Evolutionary conservation across 225 moss, liverwort and hornwort species (phyloP), one percentile per base, ranked within the genome.

Genomic region (Pseudisothecium myosuroides): DNA sequence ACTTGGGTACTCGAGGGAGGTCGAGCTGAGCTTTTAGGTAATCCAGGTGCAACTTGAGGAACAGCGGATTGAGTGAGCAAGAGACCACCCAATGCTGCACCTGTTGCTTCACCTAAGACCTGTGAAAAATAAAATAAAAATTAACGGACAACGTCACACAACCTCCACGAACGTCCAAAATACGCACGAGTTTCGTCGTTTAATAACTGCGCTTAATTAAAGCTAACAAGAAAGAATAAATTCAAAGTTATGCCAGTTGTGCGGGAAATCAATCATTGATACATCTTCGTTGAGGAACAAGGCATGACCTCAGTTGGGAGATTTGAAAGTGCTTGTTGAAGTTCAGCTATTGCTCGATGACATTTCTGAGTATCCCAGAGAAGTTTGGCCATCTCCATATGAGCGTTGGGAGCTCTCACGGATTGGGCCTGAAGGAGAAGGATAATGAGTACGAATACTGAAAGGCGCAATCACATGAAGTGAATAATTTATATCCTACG

Each of bases 371-470:
- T 99, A 80, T 97, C 97, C 99, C 99, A 99, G 60, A 99, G 91
- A 64, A 97, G 97, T 77, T 99, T 99, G 83, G 99, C 97, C 97
- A 96, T 97, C 93, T 99, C 99, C 95, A 97, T 97, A 89, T 96
- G 97, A 83, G 97, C 97, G 93, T 99, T 96, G 62, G 95, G 95
- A 83, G 99, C 99, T 52, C 96, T 94, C 49, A 95, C 95, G 58
- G 96, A 96, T 84, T 96, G 97, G 68, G 99, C 99, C 93, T 99
- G 96, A 88, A 90, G 36, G 61, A 88, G 82, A 76, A 69, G 37
- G 68, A 68, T 59, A 86, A 89, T 81, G 62, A 90, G 87, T 49
- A 69, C 49, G 28, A 50, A 34, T 60, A 72, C 29, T 80, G 75
- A 80, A 50, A 82, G 64, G 84, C 45, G 82, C 52, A 85, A 65